phyloP scores from a whole-genome alignment of 1,284 basidiomycete species.

The Ceratobasidium sp. region DNA sequence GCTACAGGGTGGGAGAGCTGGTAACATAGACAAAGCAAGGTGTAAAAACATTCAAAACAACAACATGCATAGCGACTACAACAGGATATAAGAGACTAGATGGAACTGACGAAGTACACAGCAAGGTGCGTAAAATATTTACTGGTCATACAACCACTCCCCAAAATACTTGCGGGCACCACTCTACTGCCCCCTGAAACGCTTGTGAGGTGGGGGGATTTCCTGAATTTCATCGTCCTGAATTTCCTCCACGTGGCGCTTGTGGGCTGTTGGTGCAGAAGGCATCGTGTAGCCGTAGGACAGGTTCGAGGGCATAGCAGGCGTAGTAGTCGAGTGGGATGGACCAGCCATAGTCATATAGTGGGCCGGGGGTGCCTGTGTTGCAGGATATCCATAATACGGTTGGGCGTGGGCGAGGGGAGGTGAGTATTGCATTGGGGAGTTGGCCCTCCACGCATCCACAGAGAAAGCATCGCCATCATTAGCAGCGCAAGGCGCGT shows the following conservation, averaged over 20 bases:
- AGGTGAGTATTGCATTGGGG: not conserved
- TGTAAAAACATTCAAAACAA: too few relatives aligned
- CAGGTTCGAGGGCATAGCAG: not conserved
- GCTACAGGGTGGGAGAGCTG: too few relatives aligned
- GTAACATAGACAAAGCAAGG: too few relatives aligned
- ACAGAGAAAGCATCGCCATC: not conserved
- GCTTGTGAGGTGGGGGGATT: constrained; percentile 14
- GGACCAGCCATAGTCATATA: not conserved
- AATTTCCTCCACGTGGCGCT: not conserved
- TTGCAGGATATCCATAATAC: not conserved
- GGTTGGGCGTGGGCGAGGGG: not conserved
- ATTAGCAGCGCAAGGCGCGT: not conserved
- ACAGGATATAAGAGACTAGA: too few relatives aligned
- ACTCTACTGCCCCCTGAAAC: constrained; percentile 13
- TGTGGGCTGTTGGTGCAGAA: not conserved
- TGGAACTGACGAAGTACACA: too few relatives aligned
- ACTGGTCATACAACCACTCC: too few relatives aligned
- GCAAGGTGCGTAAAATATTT: too few relatives aligned
- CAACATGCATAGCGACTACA: too few relatives aligned
- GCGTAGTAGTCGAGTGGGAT: not conserved
- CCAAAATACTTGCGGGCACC: too few relatives aligned
- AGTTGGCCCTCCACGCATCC: not conserved
- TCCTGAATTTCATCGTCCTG: constrained; percentile 16
- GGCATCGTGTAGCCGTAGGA: not conserved
- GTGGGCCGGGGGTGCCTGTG: too few relatives aligned